Evolutionary conservation across 2,329 filamentous ascomycete species (phyloP).

Genomic region (Tolypocladium amazonense): DNA sequence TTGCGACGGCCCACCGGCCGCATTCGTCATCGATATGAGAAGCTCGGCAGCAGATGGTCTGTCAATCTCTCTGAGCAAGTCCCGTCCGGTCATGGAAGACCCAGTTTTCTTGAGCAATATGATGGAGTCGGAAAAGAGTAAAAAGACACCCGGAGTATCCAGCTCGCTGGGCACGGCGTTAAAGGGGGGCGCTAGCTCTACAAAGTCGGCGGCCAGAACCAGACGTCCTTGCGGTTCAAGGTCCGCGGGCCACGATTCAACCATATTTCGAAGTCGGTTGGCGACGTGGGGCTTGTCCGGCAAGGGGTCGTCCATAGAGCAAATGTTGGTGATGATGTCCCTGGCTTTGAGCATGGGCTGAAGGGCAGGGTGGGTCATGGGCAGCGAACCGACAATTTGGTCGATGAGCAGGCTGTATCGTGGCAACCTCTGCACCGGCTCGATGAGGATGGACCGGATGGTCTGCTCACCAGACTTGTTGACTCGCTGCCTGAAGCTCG

Average conservation of each 20-base stretch:
- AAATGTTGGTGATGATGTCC: slow-evolving; percentile 93
- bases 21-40: slow-evolving; percentile 53
- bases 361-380: slow-evolving; percentile 75
- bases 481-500: slow-evolving; percentile 72
- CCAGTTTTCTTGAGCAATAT: slow-evolving; percentile 64
- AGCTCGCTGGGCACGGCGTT: slow-evolving; percentile 26
- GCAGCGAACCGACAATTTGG: slow-evolving; percentile 79
- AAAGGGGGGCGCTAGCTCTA: slow-evolving; percentile 68
- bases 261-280: slow-evolving; percentile 63
- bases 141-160: slow-evolving; percentile 56
- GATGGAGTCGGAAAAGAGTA: slow-evolving; percentile 77
- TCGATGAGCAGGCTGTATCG: slow-evolving; percentile 95
- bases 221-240: slow-evolving; percentile 68
- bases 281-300: slow-evolving; percentile 64
- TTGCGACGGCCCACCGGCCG: slow-evolving; percentile 46
- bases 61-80: slow-evolving; percentile 75
- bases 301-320: slow-evolving; percentile 69
- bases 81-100: slow-evolving; percentile 57
- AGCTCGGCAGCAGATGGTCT: slow-evolving; percentile 59
- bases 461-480: slow-evolving; percentile 81
- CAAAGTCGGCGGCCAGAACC: slow-evolving; percentile 69
- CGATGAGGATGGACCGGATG: slow-evolving; percentile 84
- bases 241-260: slow-evolving; percentile 65
- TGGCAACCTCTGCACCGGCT: slow-evolving; percentile 88
- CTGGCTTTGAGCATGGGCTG: slow-evolving; percentile 76